Conservation (phyloP, 805 yeast species). For the Sugiyamaella mastotermitis region DNA sequence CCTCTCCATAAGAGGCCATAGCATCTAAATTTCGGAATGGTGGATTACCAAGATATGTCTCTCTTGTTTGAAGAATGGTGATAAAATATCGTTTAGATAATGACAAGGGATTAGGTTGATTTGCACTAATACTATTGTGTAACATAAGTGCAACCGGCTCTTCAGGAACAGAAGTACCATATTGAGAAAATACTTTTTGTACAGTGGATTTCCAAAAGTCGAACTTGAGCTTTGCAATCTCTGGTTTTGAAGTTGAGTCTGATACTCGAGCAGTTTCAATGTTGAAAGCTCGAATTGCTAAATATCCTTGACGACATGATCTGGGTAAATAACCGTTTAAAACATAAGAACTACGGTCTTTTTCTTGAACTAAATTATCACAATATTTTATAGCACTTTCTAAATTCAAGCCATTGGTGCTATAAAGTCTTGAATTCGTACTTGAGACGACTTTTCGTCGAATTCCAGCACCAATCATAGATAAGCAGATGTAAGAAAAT, state of each 20-base stretch:
- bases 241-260: conserved; percentile 32
- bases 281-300: conserved; percentile 62
- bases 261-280: conserved; percentile 54
- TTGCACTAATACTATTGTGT: conserved; percentile 41
- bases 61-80: conserved; percentile 55
- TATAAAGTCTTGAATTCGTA: not conserved
- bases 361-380: conserved; percentile 29
- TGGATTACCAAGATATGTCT: conserved; percentile 43
- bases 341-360: conserved; percentile 59
- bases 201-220: conserved; percentile 70
- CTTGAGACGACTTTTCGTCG: not conserved
- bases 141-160: conserved; percentile 64
- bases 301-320: conserved; percentile 52
- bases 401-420: not conserved
- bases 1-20: conserved; percentile 75
- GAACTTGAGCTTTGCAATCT: conserved; percentile 43
- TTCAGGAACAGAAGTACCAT: conserved; percentile 34
- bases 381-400: conserved; percentile 41
- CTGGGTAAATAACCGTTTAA: conserved; percentile 65
- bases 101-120: conserved; percentile 33
- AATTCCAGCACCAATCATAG: no score
- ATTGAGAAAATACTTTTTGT: conserved; percentile 36
- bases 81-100: conserved; percentile 51
- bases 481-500: no score
- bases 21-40: conserved; percentile 46